Conservation (phyloP, 176 grass and related monocot species). For the Triticum monococcum region DNA sequence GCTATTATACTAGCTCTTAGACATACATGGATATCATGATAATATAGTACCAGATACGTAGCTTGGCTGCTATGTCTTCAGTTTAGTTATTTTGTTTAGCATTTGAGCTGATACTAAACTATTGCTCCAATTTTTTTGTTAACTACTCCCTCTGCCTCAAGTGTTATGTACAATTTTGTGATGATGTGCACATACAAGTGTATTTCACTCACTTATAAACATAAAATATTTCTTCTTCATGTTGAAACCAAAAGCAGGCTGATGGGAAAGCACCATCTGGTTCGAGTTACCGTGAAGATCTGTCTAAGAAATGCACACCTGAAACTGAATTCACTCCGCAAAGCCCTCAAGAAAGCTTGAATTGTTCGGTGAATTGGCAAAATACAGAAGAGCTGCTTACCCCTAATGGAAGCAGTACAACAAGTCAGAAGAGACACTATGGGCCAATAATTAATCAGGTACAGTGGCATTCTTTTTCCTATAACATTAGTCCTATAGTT, state of each 20-base stretch:
- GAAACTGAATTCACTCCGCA: constrained; percentile 20
- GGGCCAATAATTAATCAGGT: no score
- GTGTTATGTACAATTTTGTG: background rate
- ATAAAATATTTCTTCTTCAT: constrained; percentile 33
- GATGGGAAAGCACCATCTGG: constrained; percentile 35
- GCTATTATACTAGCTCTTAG: background rate
- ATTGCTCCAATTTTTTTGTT: background rate
- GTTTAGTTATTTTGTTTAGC: background rate
- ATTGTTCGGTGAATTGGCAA: constrained; percentile 24
- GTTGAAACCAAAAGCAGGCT: constrained; percentile 49
- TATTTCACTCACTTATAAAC: constrained; percentile 5
- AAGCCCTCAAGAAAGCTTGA: background rate
- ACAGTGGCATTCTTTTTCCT: no score
- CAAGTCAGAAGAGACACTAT: no score
- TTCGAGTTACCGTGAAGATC: constrained; percentile 67
- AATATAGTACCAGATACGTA: background rate
- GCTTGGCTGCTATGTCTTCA: background rate
- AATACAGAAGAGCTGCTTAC: background rate
- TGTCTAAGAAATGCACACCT: constrained; percentile 42
- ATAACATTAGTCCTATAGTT: background rate
- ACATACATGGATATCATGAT: background rate
- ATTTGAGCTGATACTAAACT: background rate
- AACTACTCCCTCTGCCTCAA: no score
- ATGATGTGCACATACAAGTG: background rate
- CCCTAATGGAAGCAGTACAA: no score